A percentile compares a stretch with the other conserved stretches of the same genome.
phyloP scores from a whole-genome alignment of 441 rosid genomes.

The Codiaeum variegatum region DNA sequence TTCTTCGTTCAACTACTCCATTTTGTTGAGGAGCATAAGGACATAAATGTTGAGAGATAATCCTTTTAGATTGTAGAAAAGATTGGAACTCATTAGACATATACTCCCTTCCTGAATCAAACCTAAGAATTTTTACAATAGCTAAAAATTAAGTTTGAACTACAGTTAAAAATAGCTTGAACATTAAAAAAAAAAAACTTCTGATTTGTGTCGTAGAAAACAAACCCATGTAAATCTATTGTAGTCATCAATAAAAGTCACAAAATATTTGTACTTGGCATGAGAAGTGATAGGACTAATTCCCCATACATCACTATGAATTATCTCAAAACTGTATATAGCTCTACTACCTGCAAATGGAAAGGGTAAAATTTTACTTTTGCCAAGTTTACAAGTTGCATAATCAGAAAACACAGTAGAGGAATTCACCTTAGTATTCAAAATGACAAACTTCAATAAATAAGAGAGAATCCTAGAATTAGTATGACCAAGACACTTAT shows the following conservation, averaged over 20 bases:
- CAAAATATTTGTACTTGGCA: no score
- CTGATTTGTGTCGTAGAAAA: not conserved
- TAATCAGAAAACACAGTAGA: not conserved
- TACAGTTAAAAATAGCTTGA: not conserved
- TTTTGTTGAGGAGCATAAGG: not conserved
- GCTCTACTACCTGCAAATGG: not conserved
- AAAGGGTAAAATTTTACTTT: not conserved
- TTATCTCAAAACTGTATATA: not conserved
- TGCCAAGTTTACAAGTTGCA: constrained; percentile 6
- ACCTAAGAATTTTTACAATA: not conserved
- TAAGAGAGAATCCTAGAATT: not conserved
- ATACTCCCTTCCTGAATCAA: not conserved
- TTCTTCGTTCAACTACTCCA: not conserved
- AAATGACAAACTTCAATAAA: not conserved
- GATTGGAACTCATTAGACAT: not conserved
- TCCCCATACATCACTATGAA: constrained; percentile 1
- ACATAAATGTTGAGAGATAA: not conserved
- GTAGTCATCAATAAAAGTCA: not conserved
- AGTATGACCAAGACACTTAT: not conserved
- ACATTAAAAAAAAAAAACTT: not conserved
- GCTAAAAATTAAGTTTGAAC: not conserved
- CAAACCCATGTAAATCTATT: not conserved
- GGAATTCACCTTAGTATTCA: not conserved
- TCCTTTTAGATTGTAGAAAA: not conserved
- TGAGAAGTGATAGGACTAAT: not conserved